Base-by-base conservation (phyloP, 768 basidiomycete genomes). In the Naematelia aurantialba region DNA sequence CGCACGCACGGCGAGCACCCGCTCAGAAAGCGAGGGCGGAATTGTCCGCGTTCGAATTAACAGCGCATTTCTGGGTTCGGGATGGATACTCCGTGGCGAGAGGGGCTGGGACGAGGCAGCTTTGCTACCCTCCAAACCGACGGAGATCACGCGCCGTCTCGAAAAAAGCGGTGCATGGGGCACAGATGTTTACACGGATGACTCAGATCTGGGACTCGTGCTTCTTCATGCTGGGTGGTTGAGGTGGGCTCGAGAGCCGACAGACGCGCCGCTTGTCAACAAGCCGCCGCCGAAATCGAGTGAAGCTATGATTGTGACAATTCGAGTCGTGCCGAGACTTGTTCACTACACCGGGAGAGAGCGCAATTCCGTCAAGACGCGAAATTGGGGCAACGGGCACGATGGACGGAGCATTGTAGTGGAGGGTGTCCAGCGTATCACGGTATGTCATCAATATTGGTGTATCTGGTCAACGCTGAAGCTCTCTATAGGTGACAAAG, bases 111-210 rank as follows among this genome's bases (percentile, higher is more conserved):
- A 65, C 19, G 63, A 68, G 19, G 63, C 63, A 52, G 46, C 34
- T 39, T 57, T 45, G 26, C 29, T 56, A 1, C 47, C 56, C 5
- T 17, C 52, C 12, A 47, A 29, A 8, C 22, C 48, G n/a, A 10
- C 50, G 5, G 55, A 56, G 22, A 31, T 44, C 30, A 17, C 45
- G 5, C 8, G 34, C 8, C 34, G 8, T 39, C 34, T 39, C 34
- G 34, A 39, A 8, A 39, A 39, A 17, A 17, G 34, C 8, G 17
- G 34, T 39, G 46, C 34, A 11, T 80, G 79, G 79, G 80, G 80
- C 4, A 79, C 78, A 19, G 79, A 80, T 34, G 76, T 80, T 14
- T 81, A 79, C 63, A 80, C 80, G 17, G 80, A 81, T 65, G 80
- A 81, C 56, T 80, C 79, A 4, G 78, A 79, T 59, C 56, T 79